Percentiles rank a stretch among this genome's conserved stretches.
Conservation (phyloP, 305 asterid species). For the Fraxinus ornus region DNA sequence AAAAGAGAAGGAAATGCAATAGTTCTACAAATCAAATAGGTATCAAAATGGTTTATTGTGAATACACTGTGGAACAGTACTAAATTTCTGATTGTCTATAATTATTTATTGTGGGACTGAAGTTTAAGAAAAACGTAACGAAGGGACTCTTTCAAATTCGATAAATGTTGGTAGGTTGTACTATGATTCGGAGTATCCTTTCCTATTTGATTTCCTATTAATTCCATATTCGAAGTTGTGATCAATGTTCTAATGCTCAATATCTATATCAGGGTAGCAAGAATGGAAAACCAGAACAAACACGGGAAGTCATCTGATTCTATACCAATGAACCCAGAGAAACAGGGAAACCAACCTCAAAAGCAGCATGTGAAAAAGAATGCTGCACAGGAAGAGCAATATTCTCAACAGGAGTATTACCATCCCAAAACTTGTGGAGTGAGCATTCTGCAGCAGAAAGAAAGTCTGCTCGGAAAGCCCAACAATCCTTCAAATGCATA, state of each 20-base stretch:
- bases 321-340: constrained; percentile 20
- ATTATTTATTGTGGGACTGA: neutral
- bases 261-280: constrained; percentile 30
- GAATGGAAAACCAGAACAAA: constrained; percentile 17
- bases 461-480: constrained; percentile 20
- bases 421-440: neutral
- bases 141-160: neutral
- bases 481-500: constrained; percentile 5
- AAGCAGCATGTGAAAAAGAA: constrained; percentile 4
- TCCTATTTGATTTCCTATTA: neutral
- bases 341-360: constrained; percentile 15
- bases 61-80: neutral
- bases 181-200: neutral
- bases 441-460: constrained; percentile 13
- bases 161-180: neutral
- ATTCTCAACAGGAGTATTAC: constrained; percentile 7
- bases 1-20: constrained; percentile 46
- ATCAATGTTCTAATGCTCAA: neutral
- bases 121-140: neutral
- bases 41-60: constrained; percentile 17
- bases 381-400: constrained; percentile 1
- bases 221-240: neutral
- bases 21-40: constrained; percentile 44
- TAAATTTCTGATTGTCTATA: neutral
- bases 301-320: constrained; percentile 1